phyloP scores from a whole-genome alignment of 2,329 filamentous ascomycete species.

The Hirsutella rhossiliensis region DNA sequence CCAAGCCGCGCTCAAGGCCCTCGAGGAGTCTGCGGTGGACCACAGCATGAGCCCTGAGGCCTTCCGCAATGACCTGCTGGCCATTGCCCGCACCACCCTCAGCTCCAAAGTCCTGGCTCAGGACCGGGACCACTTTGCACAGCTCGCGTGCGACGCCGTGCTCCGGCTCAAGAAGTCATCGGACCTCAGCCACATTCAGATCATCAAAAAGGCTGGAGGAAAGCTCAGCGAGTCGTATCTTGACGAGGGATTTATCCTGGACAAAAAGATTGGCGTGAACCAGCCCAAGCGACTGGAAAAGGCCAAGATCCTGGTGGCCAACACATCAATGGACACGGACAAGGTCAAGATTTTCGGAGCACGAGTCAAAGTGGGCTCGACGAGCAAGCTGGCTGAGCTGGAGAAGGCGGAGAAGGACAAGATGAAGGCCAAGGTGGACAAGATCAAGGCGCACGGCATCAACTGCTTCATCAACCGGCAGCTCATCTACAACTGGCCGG shows the following conservation, averaged over 20 bases:
- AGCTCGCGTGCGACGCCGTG: conserved; percentile 83
- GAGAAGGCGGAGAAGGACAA: conserved; percentile 98
- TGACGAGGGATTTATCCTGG: conserved; percentile 94
- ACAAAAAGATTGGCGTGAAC: conserved; percentile 98
- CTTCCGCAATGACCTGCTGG: conserved; percentile 80
- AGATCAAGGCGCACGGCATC: conserved; percentile 96
- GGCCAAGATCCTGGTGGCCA: conserved; percentile 94
- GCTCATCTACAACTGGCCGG: conserved; percentile 99
- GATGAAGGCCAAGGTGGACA: conserved; percentile 99
- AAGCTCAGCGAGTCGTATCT: conserved; percentile 97
- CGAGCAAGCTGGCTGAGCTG: conserved; percentile 92
- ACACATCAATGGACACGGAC: conserved; percentile 98
- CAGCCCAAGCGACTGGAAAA: conserved; percentile 96
- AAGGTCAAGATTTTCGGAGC: conserved; percentile 99
- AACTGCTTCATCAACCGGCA: conserved; percentile 99
- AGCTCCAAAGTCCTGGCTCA: conserved; percentile 96
- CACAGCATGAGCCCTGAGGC: conserved; percentile 72
- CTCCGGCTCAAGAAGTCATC: conserved; percentile 80
- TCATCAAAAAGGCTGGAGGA: conserved; percentile 98
- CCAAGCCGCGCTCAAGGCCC: conserved; percentile 69
- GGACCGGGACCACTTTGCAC: conserved; percentile 83
- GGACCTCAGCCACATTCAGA: conserved; percentile 94
- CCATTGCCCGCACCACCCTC: conserved; percentile 88
- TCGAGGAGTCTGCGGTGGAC: conserved; percentile 78
- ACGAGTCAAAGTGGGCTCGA: conserved; percentile 90